phyloP scores from a whole-genome alignment of 2,329 filamentous ascomycete species.

The Colletotrichum tofieldiae region DNA sequence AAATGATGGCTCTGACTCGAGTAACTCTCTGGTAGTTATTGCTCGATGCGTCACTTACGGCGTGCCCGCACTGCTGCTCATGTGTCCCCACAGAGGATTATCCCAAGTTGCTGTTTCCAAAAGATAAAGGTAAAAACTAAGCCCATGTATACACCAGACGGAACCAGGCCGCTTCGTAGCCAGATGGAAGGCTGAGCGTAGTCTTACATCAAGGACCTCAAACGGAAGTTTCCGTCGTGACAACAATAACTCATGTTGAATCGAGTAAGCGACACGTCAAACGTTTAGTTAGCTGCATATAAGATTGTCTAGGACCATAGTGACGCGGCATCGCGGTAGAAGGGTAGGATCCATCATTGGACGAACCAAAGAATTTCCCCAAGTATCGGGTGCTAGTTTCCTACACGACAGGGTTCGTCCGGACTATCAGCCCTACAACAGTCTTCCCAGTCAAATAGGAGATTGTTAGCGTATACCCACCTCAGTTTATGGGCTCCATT shows the following conservation, averaged over 20 bases:
- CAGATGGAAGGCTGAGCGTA: background rate
- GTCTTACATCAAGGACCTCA: background rate
- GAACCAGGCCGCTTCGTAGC: background rate
- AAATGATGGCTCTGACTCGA: too few relatives aligned
- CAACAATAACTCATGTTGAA: background rate
- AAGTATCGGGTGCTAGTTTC: background rate
- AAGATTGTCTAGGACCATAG: constrained; percentile 7
- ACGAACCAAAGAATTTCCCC: constrained; percentile 6
- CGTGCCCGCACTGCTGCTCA: too few relatives aligned
- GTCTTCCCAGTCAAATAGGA: background rate
- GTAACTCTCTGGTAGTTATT: too few relatives aligned
- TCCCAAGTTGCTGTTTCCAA: too few relatives aligned
- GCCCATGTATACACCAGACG: too few relatives aligned
- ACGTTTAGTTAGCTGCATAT: background rate
- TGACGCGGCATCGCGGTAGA: constrained; percentile 5
- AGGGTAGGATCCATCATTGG: background rate
- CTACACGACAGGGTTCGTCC: constrained; percentile 23
- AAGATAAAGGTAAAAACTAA: too few relatives aligned
- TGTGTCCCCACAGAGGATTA: too few relatives aligned
- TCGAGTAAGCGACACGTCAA: background rate
- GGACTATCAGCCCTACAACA: constrained; percentile 15
- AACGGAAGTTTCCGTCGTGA: background rate
- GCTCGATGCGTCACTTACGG: too few relatives aligned
- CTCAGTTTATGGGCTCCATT: background rate
- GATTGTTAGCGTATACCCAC: background rate